Evolutionary conservation across 192 early-diverging fungal species (phyloP), one percentile per base, ranked within the genome.

Genomic region (Backusella mclennaniae): DNA sequence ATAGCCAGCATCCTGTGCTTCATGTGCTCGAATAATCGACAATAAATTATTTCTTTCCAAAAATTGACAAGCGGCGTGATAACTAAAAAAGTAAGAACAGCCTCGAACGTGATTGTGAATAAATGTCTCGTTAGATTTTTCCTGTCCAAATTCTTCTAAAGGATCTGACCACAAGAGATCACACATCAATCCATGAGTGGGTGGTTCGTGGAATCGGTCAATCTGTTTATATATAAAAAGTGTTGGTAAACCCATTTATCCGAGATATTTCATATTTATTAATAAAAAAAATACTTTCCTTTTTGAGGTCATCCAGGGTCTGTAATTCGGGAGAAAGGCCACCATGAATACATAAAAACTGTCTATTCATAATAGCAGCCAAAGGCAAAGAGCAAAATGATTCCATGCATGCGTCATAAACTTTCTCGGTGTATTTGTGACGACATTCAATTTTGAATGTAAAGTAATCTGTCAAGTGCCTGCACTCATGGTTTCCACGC

Each of bases 381-480:
- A 98, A 85, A 23, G 97, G 95, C 36, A 98, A 88, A 12, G 92
- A 90, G 69, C 95, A 97, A 81, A 98, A 98, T 8, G 95, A 94
- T 73, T 94, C 92, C 75, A 97, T 88, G 67, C 94, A 96, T 8
- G 93, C 91, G 67, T 98, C 96, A 82, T 97, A 98, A 23, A 98
- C 93, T 21, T 80, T 81, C 76, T 97, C 95, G 6, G 92, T 93
- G 82, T 98, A 97, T 83, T 98, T 98, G 87, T 98, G 97, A 75
- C 90, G 88, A 81, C 97, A 96, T 87, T 98, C 97, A 19, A 95
- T 86, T 85, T 97, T 96, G 85, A 98, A 98, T 4, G 96, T 97
- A 79, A 97, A 98, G 79, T 97, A 97, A 77, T 98, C 96, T 9
- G 97, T 98, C 86, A 98, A 89, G 78, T 98, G 97, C 76, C 95